phyloP scores from a whole-genome alignment of 2,329 filamentous ascomycete species.

The Blastomyces emzantsi region DNA sequence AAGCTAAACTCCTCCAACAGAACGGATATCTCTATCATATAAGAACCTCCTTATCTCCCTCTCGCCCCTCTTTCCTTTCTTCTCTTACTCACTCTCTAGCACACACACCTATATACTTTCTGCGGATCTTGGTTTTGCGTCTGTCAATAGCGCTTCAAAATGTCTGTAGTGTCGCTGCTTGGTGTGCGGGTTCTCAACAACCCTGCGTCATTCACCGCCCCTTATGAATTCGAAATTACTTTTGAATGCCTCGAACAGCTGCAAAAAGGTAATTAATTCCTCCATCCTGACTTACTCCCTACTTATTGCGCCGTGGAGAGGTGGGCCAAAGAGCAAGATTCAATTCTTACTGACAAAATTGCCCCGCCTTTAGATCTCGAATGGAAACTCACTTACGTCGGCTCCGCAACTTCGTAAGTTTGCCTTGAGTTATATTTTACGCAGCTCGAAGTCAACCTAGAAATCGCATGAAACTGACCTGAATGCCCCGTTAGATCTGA shows the following conservation, averaged over 20 bases:
- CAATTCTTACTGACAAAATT: constrained; percentile 17
- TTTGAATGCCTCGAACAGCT: constrained; percentile 95
- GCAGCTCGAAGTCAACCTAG: background rate
- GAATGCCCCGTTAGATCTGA: constrained; percentile 56
- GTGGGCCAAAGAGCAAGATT: background rate
- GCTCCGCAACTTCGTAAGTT: constrained; percentile 89
- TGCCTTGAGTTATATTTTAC: constrained; percentile 49
- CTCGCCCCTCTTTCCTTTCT: background rate
- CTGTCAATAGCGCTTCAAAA: constrained; percentile 38
- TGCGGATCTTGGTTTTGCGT: background rate
- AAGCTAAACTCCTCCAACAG: too few relatives aligned
- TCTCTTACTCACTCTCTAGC: background rate
- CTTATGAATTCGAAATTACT: constrained; percentile 97
- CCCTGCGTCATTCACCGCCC: constrained; percentile 83
- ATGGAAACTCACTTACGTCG: constrained; percentile 99
- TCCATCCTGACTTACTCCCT: background rate
- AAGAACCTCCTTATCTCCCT: background rate
- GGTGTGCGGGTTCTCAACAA: constrained; percentile 97
- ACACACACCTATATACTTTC: background rate
- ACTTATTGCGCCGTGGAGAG: background rate
- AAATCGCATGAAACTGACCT: constrained; percentile 6
- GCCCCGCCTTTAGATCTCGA: constrained; percentile 62
- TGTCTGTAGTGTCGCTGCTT: constrained; percentile 94
- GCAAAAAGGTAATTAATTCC: constrained; percentile 61
- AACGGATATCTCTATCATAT: background rate